phyloP scores from a whole-genome alignment of 2,329 filamentous ascomycete species.

The Pyrenochaeta sp. region DNA sequence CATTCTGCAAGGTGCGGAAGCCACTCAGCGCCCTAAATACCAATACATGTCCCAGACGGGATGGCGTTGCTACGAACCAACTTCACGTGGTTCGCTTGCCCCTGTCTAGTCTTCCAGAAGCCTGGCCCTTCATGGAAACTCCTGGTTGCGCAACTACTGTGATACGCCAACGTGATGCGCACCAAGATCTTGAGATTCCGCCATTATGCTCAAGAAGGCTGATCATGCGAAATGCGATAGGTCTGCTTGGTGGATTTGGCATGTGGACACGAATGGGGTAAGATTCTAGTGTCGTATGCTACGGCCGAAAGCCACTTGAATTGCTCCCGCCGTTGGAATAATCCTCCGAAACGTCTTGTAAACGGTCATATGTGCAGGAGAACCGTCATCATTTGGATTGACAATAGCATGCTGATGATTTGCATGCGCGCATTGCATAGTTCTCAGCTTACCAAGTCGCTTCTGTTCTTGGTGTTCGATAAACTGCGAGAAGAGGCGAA shows the following conservation, averaged over 20 bases:
- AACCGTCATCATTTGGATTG: neutral
- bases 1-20: neutral
- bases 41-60: constrained; percentile 5
- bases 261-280: too few relatives aligned
- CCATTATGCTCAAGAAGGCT: neutral
- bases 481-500: neutral
- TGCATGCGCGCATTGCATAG: constrained; percentile 1
- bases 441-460: neutral
- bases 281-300: neutral
- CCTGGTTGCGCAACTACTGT: neutral
- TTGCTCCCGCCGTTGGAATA: too few relatives aligned
- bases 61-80: constrained; percentile 9
- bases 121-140: constrained; percentile 1
- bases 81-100: constrained; percentile 23
- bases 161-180: neutral
- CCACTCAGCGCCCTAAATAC: neutral
- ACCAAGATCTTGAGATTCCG: neutral
- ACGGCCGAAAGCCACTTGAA: constrained; percentile 8
- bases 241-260: neutral
- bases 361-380: neutral
- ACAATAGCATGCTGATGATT: neutral
- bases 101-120: constrained; percentile 8
- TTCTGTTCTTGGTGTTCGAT: neutral
- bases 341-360: neutral
- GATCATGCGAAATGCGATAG: neutral